A percentile compares a stretch with the other conserved stretches of the same genome.
Conservation (phyloP, 2,329 filamentous ascomycete genomes). For the Fusarium xylarioides region DNA sequence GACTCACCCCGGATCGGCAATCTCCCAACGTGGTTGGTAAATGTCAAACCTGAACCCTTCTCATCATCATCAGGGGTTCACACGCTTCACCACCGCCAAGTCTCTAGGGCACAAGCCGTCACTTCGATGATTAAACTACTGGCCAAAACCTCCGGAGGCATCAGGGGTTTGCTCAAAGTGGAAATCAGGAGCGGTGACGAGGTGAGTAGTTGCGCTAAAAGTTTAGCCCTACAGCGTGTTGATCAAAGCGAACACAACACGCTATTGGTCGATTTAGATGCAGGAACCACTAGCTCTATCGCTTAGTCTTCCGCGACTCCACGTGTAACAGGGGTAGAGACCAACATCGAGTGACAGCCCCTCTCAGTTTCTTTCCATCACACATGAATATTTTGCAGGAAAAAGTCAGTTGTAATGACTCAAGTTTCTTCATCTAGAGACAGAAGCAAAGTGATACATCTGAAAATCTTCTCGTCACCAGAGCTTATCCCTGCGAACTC, state of each 20-base stretch:
- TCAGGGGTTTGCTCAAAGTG: constrained; percentile 13
- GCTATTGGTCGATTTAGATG: constrained; percentile 11
- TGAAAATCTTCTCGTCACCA: neutral
- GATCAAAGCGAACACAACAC: neutral
- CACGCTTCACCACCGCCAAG: neutral
- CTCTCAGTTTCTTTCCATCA: neutral
- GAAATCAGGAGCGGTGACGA: constrained; percentile 12
- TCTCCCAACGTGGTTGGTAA: constrained; percentile 17
- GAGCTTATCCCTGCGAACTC: neutral
- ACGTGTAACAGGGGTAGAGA: constrained; percentile 24
- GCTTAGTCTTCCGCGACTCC: constrained; percentile 9
- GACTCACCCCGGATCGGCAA: constrained; percentile 32
- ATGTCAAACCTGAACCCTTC: neutral
- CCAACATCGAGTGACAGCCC: neutral
- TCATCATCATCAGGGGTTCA: neutral
- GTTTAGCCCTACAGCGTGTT: constrained; percentile 21
- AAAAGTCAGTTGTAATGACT: neutral
- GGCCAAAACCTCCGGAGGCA: neutral
- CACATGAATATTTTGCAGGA: neutral
- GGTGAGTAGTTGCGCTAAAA: neutral
- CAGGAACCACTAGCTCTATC: constrained; percentile 23
- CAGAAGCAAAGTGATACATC: neutral
- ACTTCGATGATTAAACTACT: neutral
- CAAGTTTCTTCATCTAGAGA: neutral
- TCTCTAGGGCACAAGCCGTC: neutral